Percentiles rank a stretch among this genome's conserved stretches.
These are phyloP conservation scores for Fremontodendron californicum DNA, from an alignment of 345 rosid species.

Conservation along the genomic window DNA sequence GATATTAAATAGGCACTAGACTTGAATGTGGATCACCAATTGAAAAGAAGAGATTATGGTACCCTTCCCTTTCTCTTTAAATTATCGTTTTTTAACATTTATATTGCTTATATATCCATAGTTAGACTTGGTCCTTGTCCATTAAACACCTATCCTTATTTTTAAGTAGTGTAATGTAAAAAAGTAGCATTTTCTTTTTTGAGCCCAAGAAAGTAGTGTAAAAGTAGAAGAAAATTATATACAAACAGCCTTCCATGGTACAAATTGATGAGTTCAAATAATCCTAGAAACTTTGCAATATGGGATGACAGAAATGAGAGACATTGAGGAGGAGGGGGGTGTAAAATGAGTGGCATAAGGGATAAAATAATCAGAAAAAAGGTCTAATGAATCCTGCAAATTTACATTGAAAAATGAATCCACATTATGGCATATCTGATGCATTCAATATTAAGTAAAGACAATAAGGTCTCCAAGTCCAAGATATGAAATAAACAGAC, in stretches of 20 bases:
- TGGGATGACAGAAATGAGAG: neutral
- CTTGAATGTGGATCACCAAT: neutral
- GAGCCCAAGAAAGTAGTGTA: no score
- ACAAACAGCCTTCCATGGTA: neutral
- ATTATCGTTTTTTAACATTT: no score
- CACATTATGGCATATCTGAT: neutral
- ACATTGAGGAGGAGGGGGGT: neutral
- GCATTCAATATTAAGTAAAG: neutral
- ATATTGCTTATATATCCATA: no score
- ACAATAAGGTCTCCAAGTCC: neutral
- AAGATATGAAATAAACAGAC: neutral
- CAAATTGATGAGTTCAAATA: neutral
- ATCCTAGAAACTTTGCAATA: neutral
- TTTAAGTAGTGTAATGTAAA: no score
- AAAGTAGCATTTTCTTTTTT: no score
- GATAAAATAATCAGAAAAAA: neutral
- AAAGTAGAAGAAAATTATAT: no score
- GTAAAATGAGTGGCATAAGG: neutral
- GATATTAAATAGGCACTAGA: neutral
- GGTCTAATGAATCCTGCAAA: neutral
- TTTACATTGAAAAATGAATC: neutral
- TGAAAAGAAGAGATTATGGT: no score
- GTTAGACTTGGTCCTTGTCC: no score
- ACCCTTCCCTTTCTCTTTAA: no score
- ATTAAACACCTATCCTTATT: no score